Evolutionary conservation across 257 asterid species (phyloP), one percentile per base, ranked within the genome.

Genomic region (Solanum stenotomum): DNA sequence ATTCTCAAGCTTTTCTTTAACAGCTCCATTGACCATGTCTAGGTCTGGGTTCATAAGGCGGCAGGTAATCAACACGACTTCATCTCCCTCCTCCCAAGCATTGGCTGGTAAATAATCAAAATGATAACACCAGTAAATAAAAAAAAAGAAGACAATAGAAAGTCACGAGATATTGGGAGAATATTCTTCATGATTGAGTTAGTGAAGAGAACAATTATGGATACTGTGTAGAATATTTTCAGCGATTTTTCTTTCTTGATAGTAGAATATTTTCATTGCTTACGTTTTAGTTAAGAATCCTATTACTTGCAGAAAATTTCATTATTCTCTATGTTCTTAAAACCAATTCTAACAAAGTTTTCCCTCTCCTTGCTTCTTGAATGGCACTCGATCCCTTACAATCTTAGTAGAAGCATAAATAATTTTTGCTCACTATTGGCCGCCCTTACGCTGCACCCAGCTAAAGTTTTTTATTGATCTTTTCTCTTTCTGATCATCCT

Each of bases 11-110:
- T 94, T 94, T 77, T 92, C 92, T 89, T 94, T 92, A 74, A 92
- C 90, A 5, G 86, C n/a, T 74, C 98, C 98, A 83, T 92, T 93
- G 87, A 94, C 91, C 95, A 92, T 89, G 91, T 96, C 99, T 68
- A 97, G 98, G 88, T 96, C 96, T 23, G 92, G 94, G 83, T 94
- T 93, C 78, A 94, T 89, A 87, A 96, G 92, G 77, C 99, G 98
- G 91, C 98, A 96, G 81, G 98, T 94, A 86, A 96, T 92, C 71
- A 97, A 95, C 91, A 97, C 98, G 71, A 97, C 95, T 91, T 96
- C 99, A 81, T 96, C 99, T 59, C 98, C 99, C 90, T 97, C 99
- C 92, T 97, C 99, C 99, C 99, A 97, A 89, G 99, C 99, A 90
- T 97, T 97, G 87, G 99, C 99, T 97, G 93, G 86, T 42, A 88